Evolutionary conservation across 2,329 filamentous ascomycete species (phyloP), one percentile per base, ranked within the genome.

Genomic region (Aspergillus sp.): DNA sequence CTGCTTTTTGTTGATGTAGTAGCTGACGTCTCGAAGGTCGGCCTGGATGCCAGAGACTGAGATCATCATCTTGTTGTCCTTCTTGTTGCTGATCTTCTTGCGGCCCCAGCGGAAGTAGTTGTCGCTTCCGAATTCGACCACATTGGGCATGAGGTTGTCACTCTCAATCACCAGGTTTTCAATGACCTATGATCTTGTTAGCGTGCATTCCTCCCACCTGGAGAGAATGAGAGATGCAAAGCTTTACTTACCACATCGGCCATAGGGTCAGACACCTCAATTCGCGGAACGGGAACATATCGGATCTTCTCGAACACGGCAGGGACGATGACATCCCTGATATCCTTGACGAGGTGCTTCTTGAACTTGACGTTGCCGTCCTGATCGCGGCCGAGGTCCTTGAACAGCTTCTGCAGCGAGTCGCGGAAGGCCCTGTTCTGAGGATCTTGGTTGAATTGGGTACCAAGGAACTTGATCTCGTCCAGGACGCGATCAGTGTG

Each of bases 151-250:
- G 69, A 99, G 88, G 80, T 99, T 99, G 82, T 98, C 93, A 67
- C 92, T 93, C 81, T 99, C 95, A 56, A 99, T 86, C 50, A 97
- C 90, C 11, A 99, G 82, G 77, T 99, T 99, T 82, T 99, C 95
- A 49, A 99, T 86, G 53, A 98, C 69, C 73, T 75, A 55, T 15
- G 34, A 57, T n/a, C 46, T 58, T 47, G 48, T 59, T 38, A 59
- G n/a, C n/a, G 7, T 23, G 9, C 4, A 28, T 28, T 28, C 25
- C 17, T 7, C 19, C 19, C 19, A 7, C 3, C 7, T 22, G 9
- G 15, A 25, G 11, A 19, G 19, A 19, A 19, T 19, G 17, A 28
- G 4, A 31, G 11, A 38, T 6, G 34, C 34, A 30, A 15, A 19
- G 17, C 15, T 41, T 30, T 43, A 72, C 72, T 68, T 50, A 75